Percentiles rank a stretch among this genome's conserved stretches.
Evolutionary conservation across 2,329 filamentous ascomycete genomes (phyloP).

Genomic region (Clonostachys byssicola): DNA sequence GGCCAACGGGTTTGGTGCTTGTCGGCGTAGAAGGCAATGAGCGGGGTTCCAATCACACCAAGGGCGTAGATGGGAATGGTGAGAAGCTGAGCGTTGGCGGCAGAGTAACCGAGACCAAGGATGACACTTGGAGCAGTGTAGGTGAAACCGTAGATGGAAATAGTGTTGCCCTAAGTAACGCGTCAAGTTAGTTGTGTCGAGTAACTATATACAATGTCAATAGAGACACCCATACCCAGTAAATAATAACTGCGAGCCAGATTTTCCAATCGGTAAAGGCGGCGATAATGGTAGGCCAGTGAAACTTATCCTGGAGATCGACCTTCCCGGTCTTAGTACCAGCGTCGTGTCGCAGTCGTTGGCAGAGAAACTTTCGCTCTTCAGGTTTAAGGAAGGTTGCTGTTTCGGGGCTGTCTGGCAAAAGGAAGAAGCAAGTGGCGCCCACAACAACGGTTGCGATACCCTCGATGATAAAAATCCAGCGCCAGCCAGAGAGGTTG

Average conservation of each 20-base stretch:
- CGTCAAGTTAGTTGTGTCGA: not conserved
- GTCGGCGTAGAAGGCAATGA: conserved; percentile 4
- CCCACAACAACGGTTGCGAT: conserved; percentile 23
- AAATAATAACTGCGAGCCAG: conserved; percentile 25
- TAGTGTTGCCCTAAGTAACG: conserved; percentile 1
- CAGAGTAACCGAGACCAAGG: conserved; percentile 28
- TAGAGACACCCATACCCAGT: conserved; percentile 21
- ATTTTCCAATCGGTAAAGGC: conserved; percentile 38
- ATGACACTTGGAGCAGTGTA: conserved; percentile 29
- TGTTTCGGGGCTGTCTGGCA: conserved; percentile 6
- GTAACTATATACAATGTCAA: not conserved
- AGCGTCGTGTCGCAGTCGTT: not conserved
- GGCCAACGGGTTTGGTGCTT: conserved; percentile 3
- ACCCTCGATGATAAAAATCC: conserved; percentile 16
- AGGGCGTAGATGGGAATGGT: conserved; percentile 3
- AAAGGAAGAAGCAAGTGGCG: conserved; percentile 34
- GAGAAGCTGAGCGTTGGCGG: conserved; percentile 15
- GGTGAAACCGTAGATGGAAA: conserved; percentile 22
- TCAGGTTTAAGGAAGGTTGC: not conserved
- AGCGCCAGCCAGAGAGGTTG: conserved; percentile 10
- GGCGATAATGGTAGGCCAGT: conserved; percentile 3
- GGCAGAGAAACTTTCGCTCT: not conserved
- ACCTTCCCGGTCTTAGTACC: not conserved
- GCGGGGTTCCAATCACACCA: conserved; percentile 1
- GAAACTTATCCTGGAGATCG: conserved; percentile 1